Evolutionary conservation across 768 basidiomycete genomes (phyloP).

Genomic region (Boletellus sp.): DNA sequence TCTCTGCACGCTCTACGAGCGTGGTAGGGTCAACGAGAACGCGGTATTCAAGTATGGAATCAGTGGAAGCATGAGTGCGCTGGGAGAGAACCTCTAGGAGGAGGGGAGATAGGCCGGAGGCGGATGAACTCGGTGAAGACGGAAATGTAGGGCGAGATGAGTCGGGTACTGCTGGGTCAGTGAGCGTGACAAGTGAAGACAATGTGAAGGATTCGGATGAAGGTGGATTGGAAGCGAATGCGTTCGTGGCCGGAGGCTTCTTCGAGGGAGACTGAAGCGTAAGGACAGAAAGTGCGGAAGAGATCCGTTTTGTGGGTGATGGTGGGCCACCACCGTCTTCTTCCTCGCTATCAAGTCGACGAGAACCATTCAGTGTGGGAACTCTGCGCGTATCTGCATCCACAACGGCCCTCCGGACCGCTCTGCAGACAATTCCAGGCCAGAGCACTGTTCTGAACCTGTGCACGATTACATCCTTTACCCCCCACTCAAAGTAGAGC

Average conservation of each 20-base stretch:
- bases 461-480: slow-evolving; percentile 75
- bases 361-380: background rate
- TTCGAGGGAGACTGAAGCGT: slow-evolving; percentile 17
- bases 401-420: slow-evolving; percentile 62
- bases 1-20: slow-evolving; percentile 62
- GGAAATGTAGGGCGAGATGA: slow-evolving; percentile 4
- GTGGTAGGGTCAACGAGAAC: slow-evolving; percentile 68
- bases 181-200: slow-evolving; percentile 16
- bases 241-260: background rate
- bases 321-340: background rate
- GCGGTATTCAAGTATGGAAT: slow-evolving; percentile 72
- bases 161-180: background rate
- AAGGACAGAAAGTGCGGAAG: slow-evolving; percentile 12
- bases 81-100: slow-evolving; percentile 64
- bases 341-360: background rate
- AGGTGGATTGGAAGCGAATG: slow-evolving; percentile 2
- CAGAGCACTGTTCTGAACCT: slow-evolving; percentile 83
- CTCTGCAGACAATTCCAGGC: slow-evolving; percentile 67
- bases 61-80: slow-evolving; percentile 68
- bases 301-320: slow-evolving; percentile 16
- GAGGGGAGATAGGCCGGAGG: slow-evolving; percentile 38
- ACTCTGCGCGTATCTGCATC: slow-evolving; percentile 37
- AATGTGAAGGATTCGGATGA: slow-evolving; percentile 8
- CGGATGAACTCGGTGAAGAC: background rate
- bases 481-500: slow-evolving; percentile 90